A percentile compares a stretch with the other conserved stretches of the same genome.
Conservation (phyloP, 2,329 filamentous ascomycete species). For the Coleophoma cylindrospora region DNA sequence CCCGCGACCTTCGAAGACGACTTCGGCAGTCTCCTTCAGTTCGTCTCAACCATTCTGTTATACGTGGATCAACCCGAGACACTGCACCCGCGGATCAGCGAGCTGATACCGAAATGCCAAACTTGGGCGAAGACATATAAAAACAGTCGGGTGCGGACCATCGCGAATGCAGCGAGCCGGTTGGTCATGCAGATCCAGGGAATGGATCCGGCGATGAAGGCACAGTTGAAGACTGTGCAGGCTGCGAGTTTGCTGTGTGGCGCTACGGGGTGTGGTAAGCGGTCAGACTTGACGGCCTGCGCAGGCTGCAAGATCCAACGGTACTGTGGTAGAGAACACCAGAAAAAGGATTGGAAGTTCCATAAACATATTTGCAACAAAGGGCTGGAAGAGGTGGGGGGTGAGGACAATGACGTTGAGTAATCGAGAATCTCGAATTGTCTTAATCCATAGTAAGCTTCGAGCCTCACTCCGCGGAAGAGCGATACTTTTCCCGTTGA, state of each 20-base stretch:
- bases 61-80: slow-evolving; percentile 8
- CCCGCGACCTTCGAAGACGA: slow-evolving; percentile 15
- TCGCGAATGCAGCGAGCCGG: slow-evolving; percentile 12
- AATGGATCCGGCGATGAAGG: slow-evolving; percentile 6
- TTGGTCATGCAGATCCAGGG: slow-evolving; percentile 16
- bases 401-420: background rate
- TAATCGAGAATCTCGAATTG: too few species aligned
- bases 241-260: slow-evolving; percentile 14
- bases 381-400: slow-evolving; percentile 7
- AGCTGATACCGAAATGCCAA: slow-evolving; percentile 14
- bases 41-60: slow-evolving; percentile 19
- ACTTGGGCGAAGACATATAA: slow-evolving; percentile 13
- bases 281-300: slow-evolving; percentile 16
- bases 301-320: slow-evolving; percentile 15
- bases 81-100: slow-evolving; percentile 12
- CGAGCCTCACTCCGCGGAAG: too few species aligned
- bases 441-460: background rate
- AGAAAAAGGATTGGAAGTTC: slow-evolving; percentile 25
- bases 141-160: slow-evolving; percentile 10
- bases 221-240: slow-evolving; percentile 9
- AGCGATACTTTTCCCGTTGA: too few species aligned
- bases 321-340: slow-evolving; percentile 22
- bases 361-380: slow-evolving; percentile 24
- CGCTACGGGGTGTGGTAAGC: slow-evolving; percentile 6
- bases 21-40: slow-evolving; percentile 19